phyloP scores from a whole-genome alignment of 805 yeast species.

The Ogataea siamensis region DNA sequence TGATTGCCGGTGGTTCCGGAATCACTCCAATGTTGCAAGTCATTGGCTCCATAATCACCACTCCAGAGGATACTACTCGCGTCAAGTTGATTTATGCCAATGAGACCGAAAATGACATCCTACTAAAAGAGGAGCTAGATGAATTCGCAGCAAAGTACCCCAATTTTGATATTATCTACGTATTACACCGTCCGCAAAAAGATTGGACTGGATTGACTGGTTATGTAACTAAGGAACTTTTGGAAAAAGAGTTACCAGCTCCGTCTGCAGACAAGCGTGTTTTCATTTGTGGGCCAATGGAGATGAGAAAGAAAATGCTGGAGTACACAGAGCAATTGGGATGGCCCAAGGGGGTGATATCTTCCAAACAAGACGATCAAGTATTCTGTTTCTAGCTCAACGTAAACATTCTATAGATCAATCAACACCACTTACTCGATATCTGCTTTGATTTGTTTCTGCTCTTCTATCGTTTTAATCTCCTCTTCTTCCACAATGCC shows the following conservation, averaged over 20 bases:
- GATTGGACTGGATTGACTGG: conserved; percentile 65
- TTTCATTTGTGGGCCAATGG: conserved; percentile 73
- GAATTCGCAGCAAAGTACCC: conserved; percentile 65
- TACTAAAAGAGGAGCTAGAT: conserved; percentile 69
- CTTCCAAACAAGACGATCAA: conserved; percentile 36
- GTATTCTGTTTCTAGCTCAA: conserved; percentile 34
- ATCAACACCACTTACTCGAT: conserved; percentile 1
- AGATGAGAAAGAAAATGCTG: conserved; percentile 55
- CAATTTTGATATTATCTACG: conserved; percentile 57
- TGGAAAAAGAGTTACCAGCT: conserved; percentile 51
- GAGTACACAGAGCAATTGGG: conserved; percentile 57
- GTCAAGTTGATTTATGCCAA: conserved; percentile 68
- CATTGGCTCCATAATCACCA: conserved; percentile 64
- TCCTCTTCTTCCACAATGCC: conserved; percentile 51
- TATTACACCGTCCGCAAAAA: conserved; percentile 49
- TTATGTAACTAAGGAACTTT: conserved; percentile 55
- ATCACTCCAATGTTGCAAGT: conserved; percentile 89
- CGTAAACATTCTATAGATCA: conserved; percentile 5
- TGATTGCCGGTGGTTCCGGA: conserved; percentile 86
- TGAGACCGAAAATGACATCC: conserved; percentile 73
- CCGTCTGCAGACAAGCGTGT: conserved; percentile 51
- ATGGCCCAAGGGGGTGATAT: conserved; percentile 43
- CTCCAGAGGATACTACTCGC: conserved; percentile 62
- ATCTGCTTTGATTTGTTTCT: conserved; percentile 9
- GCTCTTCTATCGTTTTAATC: conserved; percentile 13